phyloP scores from a whole-genome alignment of 345 rosid genomes.

The Syzygium jambos region DNA sequence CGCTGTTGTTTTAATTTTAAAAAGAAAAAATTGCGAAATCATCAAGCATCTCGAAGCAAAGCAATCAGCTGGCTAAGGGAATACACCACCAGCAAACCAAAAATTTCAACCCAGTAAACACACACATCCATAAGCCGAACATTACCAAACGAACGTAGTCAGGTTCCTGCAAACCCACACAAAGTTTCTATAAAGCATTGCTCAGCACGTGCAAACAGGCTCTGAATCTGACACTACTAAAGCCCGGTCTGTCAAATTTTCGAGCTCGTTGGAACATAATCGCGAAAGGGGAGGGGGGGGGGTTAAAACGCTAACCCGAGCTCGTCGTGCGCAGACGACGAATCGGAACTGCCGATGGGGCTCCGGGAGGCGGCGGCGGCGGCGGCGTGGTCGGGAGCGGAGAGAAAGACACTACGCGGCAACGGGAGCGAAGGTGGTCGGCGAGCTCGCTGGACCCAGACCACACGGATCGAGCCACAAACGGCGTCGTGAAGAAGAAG shows the following conservation, averaged over 20 bases:
- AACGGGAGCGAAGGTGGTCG: neutral
- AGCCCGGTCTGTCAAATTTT: neutral
- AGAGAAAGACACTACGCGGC: neutral
- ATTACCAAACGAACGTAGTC: too few relatives aligned
- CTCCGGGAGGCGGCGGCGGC: neutral
- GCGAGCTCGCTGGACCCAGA: neutral
- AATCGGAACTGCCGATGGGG: neutral
- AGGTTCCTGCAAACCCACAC: too few relatives aligned
- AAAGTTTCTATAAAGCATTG: too few relatives aligned
- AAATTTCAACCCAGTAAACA: neutral
- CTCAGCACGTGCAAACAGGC: neutral
- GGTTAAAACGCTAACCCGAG: too few relatives aligned
- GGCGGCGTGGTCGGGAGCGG: too few relatives aligned
- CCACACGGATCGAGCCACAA: too few relatives aligned
- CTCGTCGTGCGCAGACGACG: neutral
- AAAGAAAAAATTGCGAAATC: neutral
- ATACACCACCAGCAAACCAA: neutral
- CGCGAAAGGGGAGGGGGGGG: neutral
- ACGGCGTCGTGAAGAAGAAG: too few relatives aligned
- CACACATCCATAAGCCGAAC: too few relatives aligned
- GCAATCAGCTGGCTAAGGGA: neutral
- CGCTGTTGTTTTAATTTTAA: neutral
- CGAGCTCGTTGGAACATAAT: neutral
- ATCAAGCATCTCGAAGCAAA: neutral
- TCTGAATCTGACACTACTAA: neutral